Conservation (phyloP, 1,284 basidiomycete species). For the Pterula multifida region DNA sequence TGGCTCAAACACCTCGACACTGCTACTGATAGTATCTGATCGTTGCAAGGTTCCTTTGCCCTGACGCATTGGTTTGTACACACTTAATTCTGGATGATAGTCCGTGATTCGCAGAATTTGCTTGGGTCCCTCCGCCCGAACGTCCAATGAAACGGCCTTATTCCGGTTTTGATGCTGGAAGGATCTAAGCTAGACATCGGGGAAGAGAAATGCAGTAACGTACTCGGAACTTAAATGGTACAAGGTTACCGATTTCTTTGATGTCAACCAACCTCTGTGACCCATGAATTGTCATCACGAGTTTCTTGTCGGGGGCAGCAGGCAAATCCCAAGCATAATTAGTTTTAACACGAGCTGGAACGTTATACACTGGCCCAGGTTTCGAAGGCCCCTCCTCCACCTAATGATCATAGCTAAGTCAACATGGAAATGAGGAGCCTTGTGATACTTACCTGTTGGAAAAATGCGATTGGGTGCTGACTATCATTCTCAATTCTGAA, state of each 20-base stretch:
- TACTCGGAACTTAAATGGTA: conserved; percentile 82
- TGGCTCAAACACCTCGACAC: conserved; percentile 78
- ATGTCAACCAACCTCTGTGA: conserved; percentile 77
- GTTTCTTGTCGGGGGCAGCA: conserved; percentile 73
- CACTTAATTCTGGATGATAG: conserved; percentile 78
- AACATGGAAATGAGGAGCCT: conserved; percentile 5
- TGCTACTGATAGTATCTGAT: conserved; percentile 61
- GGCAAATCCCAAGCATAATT: conserved; percentile 95
- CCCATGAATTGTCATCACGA: conserved; percentile 58
- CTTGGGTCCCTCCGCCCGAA: conserved; percentile 81
- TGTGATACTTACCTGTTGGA: conserved; percentile 52
- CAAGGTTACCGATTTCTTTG: conserved; percentile 90
- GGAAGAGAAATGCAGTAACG: conserved; percentile 12
- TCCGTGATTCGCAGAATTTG: conserved; percentile 85
- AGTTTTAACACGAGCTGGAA: conserved; percentile 44
- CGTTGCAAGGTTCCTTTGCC: conserved; percentile 41
- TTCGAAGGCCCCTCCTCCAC: conserved; percentile 15
- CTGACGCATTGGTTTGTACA: conserved; percentile 76
- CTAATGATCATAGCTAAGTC: background rate
- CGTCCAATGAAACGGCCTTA: conserved; percentile 78
- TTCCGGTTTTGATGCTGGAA: conserved; percentile 24
- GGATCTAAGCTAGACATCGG: background rate
- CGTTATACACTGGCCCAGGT: conserved; percentile 34
- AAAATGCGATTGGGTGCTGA: conserved; percentile 59
- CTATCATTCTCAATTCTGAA: conserved; percentile 89